Evolutionary conservation across 2,329 filamentous ascomycete species (phyloP).

Genomic region (Talaromyces sp.): DNA sequence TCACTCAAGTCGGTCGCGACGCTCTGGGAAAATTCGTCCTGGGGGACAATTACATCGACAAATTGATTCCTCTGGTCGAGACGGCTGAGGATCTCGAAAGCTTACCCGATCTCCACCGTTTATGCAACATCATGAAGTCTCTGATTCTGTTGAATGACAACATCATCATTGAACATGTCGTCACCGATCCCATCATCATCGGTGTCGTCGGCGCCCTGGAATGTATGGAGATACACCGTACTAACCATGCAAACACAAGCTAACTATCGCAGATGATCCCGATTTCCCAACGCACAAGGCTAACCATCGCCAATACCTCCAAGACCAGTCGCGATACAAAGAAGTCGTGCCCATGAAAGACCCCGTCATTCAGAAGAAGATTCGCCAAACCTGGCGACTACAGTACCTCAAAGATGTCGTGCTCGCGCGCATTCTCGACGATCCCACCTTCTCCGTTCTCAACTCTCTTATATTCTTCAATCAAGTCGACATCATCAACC

Average conservation of each 20-base stretch:
- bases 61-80: slow-evolving; percentile 77
- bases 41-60: slow-evolving; percentile 76
- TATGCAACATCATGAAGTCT: slow-evolving; percentile 98
- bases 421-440: slow-evolving; percentile 88
- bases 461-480: slow-evolving; percentile 99
- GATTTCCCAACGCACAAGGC: slow-evolving; percentile 97
- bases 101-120: slow-evolving; percentile 73
- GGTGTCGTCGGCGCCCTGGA: slow-evolving; percentile 94
- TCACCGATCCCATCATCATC: slow-evolving; percentile 80
- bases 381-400: slow-evolving; percentile 90
- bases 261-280: slow-evolving; percentile 63
- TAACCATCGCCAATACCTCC: slow-evolving; percentile 89
- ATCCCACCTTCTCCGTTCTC: slow-evolving; percentile 93
- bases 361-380: slow-evolving; percentile 73
- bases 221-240: slow-evolving; percentile 45
- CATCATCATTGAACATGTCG: slow-evolving; percentile 86
- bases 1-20: slow-evolving; percentile 70
- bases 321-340: slow-evolving; percentile 84
- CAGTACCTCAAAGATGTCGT: slow-evolving; percentile 99
- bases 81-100: slow-evolving; percentile 90
- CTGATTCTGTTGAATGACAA: slow-evolving; percentile 93
- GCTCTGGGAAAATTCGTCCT: slow-evolving; percentile 83
- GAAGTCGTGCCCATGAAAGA: slow-evolving; percentile 93
- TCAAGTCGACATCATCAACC: slow-evolving; percentile 94
- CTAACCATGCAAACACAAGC: slow-evolving; percentile 3